Conservation (phyloP, 2,329 filamentous ascomycete species). For the Phoma sp. region DNA sequence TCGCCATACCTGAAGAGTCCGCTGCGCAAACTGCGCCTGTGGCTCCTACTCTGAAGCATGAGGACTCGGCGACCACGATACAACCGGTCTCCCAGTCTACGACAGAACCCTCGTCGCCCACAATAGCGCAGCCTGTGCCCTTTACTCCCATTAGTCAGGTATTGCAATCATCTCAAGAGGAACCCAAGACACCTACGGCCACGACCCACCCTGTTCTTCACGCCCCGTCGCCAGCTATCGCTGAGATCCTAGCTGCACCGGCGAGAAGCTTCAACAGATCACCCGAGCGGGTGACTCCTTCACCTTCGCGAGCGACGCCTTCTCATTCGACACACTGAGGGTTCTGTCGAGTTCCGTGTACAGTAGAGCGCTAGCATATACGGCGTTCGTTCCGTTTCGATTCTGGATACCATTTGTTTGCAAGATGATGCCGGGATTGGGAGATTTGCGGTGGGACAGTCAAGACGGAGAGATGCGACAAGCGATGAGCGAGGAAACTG, state of each 20-base stretch:
- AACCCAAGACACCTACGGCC: slow-evolving; percentile 2
- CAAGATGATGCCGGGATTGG: not conserved
- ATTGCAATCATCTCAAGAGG: slow-evolving; percentile 3
- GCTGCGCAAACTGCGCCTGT: not conserved
- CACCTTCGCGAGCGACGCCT: slow-evolving; percentile 2
- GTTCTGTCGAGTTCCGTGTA: not conserved
- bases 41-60: slow-evolving; percentile 3
- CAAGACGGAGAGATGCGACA: not conserved
- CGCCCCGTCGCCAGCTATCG: slow-evolving; percentile 17
- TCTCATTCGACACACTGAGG: slow-evolving; percentile 5
- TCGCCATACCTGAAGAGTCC: slow-evolving; percentile 12
- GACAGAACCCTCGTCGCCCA: slow-evolving; percentile 2
- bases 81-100: slow-evolving; percentile 2
- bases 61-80: slow-evolving; percentile 11
- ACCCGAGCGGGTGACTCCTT: slow-evolving; percentile 10
- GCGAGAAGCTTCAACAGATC: slow-evolving; percentile 10
- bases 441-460: not conserved
- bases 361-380: slow-evolving; percentile 5
- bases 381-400: not conserved
- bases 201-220: slow-evolving; percentile 6
- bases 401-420: slow-evolving; percentile 12
- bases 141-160: slow-evolving; percentile 2
- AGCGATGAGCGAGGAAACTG: not conserved
- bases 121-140: slow-evolving; percentile 9
- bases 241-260: slow-evolving; percentile 16